Evolutionary conservation across 2,329 filamentous ascomycete genomes (phyloP).

Genomic region (Fusarium sarcochroum): DNA sequence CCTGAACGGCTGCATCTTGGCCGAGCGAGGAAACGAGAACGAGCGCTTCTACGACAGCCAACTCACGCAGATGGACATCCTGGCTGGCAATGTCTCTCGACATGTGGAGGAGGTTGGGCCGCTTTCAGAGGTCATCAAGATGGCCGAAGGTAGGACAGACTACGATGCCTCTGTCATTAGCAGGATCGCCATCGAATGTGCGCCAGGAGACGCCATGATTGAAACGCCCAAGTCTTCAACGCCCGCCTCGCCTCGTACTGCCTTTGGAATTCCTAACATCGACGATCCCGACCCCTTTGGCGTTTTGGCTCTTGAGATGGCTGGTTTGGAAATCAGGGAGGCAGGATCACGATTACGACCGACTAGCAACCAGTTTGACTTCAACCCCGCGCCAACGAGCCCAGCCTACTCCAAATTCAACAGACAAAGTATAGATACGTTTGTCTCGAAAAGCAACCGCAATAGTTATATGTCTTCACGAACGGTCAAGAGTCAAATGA

Average conservation of each 20-base stretch:
- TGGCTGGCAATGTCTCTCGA: constrained; percentile 69
- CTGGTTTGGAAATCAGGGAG: constrained; percentile 90
- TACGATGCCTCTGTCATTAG: constrained; percentile 78
- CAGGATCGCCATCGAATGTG: constrained; percentile 72
- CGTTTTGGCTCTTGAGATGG: constrained; percentile 89
- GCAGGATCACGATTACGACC: constrained; percentile 81
- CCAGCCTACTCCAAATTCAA: constrained; percentile 73
- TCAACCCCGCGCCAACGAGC: constrained; percentile 81
- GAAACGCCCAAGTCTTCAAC: constrained; percentile 59
- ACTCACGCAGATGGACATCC: constrained; percentile 68
- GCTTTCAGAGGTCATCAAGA: constrained; percentile 86
- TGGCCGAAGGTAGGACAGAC: constrained; percentile 86
- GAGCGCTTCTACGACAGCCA: constrained; percentile 69
- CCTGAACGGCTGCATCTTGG: constrained; percentile 69
- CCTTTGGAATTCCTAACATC: constrained; percentile 82
- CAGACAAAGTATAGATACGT: constrained; percentile 79
- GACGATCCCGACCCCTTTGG: constrained; percentile 95
- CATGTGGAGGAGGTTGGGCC: constrained; percentile 68
- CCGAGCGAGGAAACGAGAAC: constrained; percentile 71
- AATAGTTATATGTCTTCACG: constrained; percentile 82
- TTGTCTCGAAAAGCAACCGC: constrained; percentile 71
- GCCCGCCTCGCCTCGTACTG: constrained; percentile 57
- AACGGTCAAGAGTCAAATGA: constrained; percentile 79
- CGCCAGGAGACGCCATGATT: constrained; percentile 80
- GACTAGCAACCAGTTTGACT: constrained; percentile 85